These are phyloP conservation scores for Leccinum variicolor DNA, from an alignment of 768 basidiomycete genomes.

Conservation along the genomic window DNA sequence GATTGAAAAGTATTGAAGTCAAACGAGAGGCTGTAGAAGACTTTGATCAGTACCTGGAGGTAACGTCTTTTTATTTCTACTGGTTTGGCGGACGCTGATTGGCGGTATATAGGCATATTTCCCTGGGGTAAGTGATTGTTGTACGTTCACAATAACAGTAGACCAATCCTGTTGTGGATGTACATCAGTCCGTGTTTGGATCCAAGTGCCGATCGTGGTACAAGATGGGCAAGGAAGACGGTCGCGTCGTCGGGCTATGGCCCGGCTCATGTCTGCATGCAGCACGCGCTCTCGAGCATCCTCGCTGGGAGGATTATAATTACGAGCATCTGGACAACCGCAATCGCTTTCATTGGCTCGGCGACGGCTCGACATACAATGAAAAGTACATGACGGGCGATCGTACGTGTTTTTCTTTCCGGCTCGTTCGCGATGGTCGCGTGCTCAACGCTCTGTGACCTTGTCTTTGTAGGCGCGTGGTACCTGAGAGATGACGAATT, in stretches of 20 bases:
- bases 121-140: neutral
- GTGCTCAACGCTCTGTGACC: constrained; percentile 7
- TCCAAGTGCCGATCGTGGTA: constrained; percentile 64
- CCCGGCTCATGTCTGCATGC: constrained; percentile 60
- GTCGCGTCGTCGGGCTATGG: constrained; percentile 56
- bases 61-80: constrained; percentile 11
- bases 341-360: constrained; percentile 58
- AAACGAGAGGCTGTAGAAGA: constrained; percentile 60
- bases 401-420: constrained; percentile 35
- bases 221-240: constrained; percentile 54
- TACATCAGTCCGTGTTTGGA: constrained; percentile 50
- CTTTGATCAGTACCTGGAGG: constrained; percentile 52
- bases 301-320: constrained; percentile 64
- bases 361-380: constrained; percentile 53
- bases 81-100: neutral
- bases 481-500: constrained; percentile 12
- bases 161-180: constrained; percentile 10
- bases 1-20: constrained; percentile 58
- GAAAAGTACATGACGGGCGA: constrained; percentile 43
- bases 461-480: constrained; percentile 6
- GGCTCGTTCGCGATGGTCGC: constrained; percentile 37
- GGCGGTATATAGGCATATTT: constrained; percentile 9
- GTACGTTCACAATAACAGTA: constrained; percentile 14
- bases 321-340: constrained; percentile 45
- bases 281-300: constrained; percentile 44